Percentiles rank a stretch among this genome's conserved stretches.
Evolutionary conservation across 2,329 filamentous ascomycete genomes (phyloP).

Genomic region (Botrytis medusae): DNA sequence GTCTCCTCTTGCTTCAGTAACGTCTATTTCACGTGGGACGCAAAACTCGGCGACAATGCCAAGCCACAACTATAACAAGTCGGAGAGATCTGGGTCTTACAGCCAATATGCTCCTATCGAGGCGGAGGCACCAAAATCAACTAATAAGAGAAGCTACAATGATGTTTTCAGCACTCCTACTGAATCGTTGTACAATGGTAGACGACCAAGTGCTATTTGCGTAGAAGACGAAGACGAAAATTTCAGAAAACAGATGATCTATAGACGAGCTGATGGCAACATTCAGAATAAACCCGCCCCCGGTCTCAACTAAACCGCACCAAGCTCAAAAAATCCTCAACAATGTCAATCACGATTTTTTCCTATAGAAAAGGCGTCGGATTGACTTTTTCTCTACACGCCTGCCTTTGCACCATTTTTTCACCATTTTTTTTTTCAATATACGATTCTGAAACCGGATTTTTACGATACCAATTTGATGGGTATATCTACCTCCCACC

Average conservation of each 20-base stretch:
- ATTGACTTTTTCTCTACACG: not conserved
- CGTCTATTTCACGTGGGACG: constrained; percentile 26
- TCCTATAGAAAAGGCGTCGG: constrained; percentile 14
- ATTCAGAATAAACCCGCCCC: constrained; percentile 1
- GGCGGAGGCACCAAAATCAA: constrained; percentile 28
- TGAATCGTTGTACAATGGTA: constrained; percentile 45
- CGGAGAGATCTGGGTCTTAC: constrained; percentile 28
- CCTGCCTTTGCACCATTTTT: constrained; percentile 6
- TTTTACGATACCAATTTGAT: constrained; percentile 21
- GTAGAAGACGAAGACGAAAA: constrained; percentile 30
- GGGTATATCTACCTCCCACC: not conserved
- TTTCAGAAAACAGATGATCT: constrained; percentile 28
- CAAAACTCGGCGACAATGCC: constrained; percentile 21
- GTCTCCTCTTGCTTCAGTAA: constrained; percentile 33
- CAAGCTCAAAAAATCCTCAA: not conserved
- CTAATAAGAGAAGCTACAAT: constrained; percentile 34
- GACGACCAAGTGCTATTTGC: constrained; percentile 42
- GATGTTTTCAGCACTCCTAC: constrained; percentile 33
- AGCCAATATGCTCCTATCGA: constrained; percentile 27
- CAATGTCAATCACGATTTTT: not conserved
- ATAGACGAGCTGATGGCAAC: constrained; percentile 39
- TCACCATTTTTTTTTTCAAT: not conserved
- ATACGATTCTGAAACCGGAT: constrained; percentile 11
- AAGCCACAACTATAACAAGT: constrained; percentile 26
- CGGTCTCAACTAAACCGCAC: not conserved